Percentiles rank a stretch among this genome's conserved stretches.
Evolutionary conservation across 2,329 filamentous ascomycete species (phyloP).

Genomic region (Aspergillus caelatus): DNA sequence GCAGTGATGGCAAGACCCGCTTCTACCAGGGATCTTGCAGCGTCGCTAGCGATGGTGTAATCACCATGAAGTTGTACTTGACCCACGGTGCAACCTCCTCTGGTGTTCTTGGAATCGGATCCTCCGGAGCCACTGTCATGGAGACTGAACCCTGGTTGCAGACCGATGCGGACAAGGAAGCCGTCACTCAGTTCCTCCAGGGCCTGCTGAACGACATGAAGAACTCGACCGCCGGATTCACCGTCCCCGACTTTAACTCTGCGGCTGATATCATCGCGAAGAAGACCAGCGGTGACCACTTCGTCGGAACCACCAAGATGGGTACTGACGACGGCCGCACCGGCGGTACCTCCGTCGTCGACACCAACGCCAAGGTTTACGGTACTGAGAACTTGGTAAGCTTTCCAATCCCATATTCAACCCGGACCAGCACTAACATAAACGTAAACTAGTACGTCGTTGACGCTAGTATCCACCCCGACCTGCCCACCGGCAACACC

Average conservation of each 20-base stretch:
- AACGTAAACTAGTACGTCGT: constrained; percentile 55
- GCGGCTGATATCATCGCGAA: constrained; percentile 18
- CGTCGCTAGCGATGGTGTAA: constrained; percentile 13
- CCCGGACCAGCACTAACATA: background rate
- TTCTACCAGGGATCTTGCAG: constrained; percentile 27
- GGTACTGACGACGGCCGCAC: constrained; percentile 21
- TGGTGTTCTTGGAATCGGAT: constrained; percentile 20
- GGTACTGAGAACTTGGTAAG: constrained; percentile 64
- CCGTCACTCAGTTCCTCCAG: constrained; percentile 17
- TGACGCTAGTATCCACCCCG: constrained; percentile 70
- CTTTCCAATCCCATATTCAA: background rate
- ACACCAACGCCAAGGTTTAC: constrained; percentile 33
- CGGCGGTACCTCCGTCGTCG: constrained; percentile 20
- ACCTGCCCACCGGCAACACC: constrained; percentile 68
- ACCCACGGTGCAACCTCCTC: constrained; percentile 25
- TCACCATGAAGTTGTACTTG: constrained; percentile 25
- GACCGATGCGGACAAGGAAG: constrained; percentile 19
- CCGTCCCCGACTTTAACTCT: constrained; percentile 17
- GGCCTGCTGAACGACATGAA: constrained; percentile 17
- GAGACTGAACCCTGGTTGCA: constrained; percentile 19
- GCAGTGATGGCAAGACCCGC: constrained; percentile 20
- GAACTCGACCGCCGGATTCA: constrained; percentile 14
- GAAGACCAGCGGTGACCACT: constrained; percentile 52
- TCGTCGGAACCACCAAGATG: constrained; percentile 58
- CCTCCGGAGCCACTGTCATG: constrained; percentile 17